Base-by-base conservation (phyloP, 139 green algal species). In the Haematococcus lacustris region DNA sequence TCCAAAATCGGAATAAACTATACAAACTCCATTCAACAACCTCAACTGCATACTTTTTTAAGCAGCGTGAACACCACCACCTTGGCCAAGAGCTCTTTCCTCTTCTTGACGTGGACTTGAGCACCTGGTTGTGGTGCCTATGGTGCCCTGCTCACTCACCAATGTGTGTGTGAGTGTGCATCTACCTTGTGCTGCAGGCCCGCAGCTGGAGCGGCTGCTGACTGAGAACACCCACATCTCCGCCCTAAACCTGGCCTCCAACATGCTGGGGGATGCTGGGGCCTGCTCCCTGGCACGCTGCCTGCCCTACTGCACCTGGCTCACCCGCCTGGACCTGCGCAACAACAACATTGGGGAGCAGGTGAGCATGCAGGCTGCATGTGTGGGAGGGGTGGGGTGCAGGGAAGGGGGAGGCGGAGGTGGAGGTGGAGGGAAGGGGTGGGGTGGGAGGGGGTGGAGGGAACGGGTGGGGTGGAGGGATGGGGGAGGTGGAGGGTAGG, bases 341-440 rank as follows among this genome's bases (percentile, higher is more conserved):
- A 64, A 28, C 47, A 87, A 87, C 70, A 69, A 73, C 41, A 79
- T 87, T 21, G 71, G 78, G 21, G 78, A 80, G 70, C 60, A 76
- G 71, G 61, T 71, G 40, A 25, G 38, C 30, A 26, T 65, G 17
- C 23, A 60, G 21, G 7, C 57, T 33, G 13, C 13, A 25, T 71
- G 39, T 59, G 3, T 7, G 30, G 23, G 65, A 38, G 3, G 3
- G 3, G 17, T 21, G 25, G 6, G 21, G 38, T 32, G 33, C 65
- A 60, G 3, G 13, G 4, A n/a, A n/a, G n/a, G n/a, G n/a, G n/a
- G n/a, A n/a, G n/a, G n/a, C n/a, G n/a, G n/a, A n/a, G n/a, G n/a
- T n/a, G n/a, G n/a, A n/a, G n/a, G n/a, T n/a, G n/a, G n/a, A n/a
- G n/a, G n/a, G n/a, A n/a, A n/a, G n/a, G n/a, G n/a, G n/a, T n/a